phyloP scores from a whole-genome alignment of 306 rosid species.

The Luffa aegyptiaca region DNA sequence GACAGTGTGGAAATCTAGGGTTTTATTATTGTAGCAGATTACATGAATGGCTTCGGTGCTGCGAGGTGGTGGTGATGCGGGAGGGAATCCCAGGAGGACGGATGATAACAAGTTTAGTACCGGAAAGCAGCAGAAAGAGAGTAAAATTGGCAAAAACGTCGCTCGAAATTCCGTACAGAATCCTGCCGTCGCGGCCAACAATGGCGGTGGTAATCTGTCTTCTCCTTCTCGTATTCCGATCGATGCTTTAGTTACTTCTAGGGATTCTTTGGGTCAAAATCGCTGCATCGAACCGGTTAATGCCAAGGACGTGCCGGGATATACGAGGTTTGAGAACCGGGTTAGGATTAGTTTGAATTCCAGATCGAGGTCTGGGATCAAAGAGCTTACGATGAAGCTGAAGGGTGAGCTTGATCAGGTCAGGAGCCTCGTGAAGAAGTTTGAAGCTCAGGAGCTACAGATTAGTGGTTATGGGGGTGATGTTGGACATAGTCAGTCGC shows the following conservation, averaged over 20 bases:
- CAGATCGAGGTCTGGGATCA: slow-evolving; percentile 18
- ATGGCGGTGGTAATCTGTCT: slow-evolving; percentile 11
- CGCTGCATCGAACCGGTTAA: slow-evolving; percentile 8
- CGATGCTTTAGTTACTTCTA: slow-evolving; percentile 8
- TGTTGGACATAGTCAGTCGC: slow-evolving; percentile 36
- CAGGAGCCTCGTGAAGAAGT: slow-evolving; percentile 49
- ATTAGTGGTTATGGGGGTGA: slow-evolving; percentile 4
- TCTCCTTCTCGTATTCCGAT: not conserved
- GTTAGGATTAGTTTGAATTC: slow-evolving; percentile 30
- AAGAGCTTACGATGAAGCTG: slow-evolving; percentile 47
- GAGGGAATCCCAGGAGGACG: slow-evolving; percentile 9
- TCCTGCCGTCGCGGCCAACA: not conserved
- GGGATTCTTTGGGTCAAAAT: slow-evolving; percentile 14
- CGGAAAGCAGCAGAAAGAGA: slow-evolving; percentile 15
- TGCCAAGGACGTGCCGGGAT: slow-evolving; percentile 14
- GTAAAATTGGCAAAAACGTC: slow-evolving; percentile 14
- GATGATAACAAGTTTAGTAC: slow-evolving; percentile 12
- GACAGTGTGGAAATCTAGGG: not conserved
- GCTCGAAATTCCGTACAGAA: slow-evolving; percentile 1
- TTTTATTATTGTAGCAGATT: not conserved
- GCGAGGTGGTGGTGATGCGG: slow-evolving; percentile 18
- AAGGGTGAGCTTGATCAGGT: slow-evolving; percentile 59
- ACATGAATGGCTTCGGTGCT: slow-evolving; percentile 33
- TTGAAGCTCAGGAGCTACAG: slow-evolving; percentile 55
- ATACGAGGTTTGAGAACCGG: slow-evolving; percentile 23